Base-by-base conservation (phyloP, 2,329 filamentous ascomycete species). In the Epichloe gansuensis region DNA sequence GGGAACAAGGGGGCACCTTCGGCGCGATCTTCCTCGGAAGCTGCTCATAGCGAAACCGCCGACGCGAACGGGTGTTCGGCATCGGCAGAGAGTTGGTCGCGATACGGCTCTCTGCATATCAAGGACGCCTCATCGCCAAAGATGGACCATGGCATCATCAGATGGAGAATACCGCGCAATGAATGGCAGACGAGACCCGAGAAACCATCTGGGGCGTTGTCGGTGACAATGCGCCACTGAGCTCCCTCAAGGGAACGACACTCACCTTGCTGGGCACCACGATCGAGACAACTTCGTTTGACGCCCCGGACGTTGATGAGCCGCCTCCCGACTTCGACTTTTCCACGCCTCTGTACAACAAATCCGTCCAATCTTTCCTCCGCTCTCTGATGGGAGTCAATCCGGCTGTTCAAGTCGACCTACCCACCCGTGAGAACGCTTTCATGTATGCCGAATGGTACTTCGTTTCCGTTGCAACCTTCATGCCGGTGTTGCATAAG, bases 201-300 rank as follows among this genome's bases (percentile, higher is more conserved):
- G 42, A 86, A 62, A 82, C 79, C 62, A 85, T 85, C 58, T 73
- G 88, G 4, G 85, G 85, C 39, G 81, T 81, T 17, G 77, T 77
- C 3, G 75, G 77, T 6, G 80, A 84, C 52, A 81, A 78, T 59
- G 77, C 79, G 8, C 80, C 81, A 49, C 69, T 90, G 39, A 88
- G 82, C 66, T 83, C 85, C 7, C 85, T 91, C 62, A 83, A 84
- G 60, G 87, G 86, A 46, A 90, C 85, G 0, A 81, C 80, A 8
- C 72, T 93, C n/a, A 83, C 86, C 1, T 80, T 94, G 51, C 80
- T 93, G 43, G 88, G 88, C 37, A 86, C 85, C 59, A 84, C 86
- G 46, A 85, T 93, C 60, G 86, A 94, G 65, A 78, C 91, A 43
- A 82, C 85, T 12, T 81, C 84, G 45, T 89, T 88, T 61, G 77